Evolutionary conservation across 2,329 filamentous ascomycete genomes (phyloP).

Genomic region (Pezicula rhizophila): DNA sequence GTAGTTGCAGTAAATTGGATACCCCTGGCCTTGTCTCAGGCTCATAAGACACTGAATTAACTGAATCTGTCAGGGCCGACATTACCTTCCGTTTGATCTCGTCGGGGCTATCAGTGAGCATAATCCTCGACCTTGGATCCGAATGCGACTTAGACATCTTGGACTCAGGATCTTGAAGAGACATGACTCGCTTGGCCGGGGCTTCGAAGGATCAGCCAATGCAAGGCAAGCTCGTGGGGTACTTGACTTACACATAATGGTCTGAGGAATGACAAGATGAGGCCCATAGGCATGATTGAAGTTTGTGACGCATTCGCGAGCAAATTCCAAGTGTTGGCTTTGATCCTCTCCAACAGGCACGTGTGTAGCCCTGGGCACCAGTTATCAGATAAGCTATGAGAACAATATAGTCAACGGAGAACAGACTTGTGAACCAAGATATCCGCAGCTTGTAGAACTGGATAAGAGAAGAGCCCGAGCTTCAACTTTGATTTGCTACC

Average conservation of each 20-base stretch:
- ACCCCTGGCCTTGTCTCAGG: conserved; percentile 67
- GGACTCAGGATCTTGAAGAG: conserved; percentile 64
- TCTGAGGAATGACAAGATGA: conserved; percentile 61
- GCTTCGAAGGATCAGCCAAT: conserved; percentile 15
- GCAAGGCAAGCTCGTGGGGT: not conserved
- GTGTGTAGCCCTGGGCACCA: conserved; percentile 65
- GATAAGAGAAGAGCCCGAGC: conserved; percentile 90
- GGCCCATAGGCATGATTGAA: conserved; percentile 73
- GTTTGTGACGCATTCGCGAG: conserved; percentile 75
- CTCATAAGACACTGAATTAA: conserved; percentile 65
- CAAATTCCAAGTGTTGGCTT: conserved; percentile 87
- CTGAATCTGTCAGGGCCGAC: conserved; percentile 70
- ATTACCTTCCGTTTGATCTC: conserved; percentile 66
- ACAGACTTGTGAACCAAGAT: conserved; percentile 73
- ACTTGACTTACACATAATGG: conserved; percentile 57
- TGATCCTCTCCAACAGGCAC: conserved; percentile 98
- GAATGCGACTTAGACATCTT: conserved; percentile 95
- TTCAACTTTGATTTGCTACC: conserved; percentile 61
- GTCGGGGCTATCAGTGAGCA: conserved; percentile 66
- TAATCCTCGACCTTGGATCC: conserved; percentile 68
- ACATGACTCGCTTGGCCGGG: conserved; percentile 82
- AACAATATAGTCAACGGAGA: not conserved
- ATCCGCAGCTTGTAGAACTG: conserved; percentile 91
- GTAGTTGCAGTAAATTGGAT: conserved; percentile 76
- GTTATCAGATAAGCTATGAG: conserved; percentile 4